These are phyloP conservation scores for Colletotrichum lupini DNA, from an alignment of 2,329 filamentous ascomycete genomes.

Conservation along the genomic window DNA sequence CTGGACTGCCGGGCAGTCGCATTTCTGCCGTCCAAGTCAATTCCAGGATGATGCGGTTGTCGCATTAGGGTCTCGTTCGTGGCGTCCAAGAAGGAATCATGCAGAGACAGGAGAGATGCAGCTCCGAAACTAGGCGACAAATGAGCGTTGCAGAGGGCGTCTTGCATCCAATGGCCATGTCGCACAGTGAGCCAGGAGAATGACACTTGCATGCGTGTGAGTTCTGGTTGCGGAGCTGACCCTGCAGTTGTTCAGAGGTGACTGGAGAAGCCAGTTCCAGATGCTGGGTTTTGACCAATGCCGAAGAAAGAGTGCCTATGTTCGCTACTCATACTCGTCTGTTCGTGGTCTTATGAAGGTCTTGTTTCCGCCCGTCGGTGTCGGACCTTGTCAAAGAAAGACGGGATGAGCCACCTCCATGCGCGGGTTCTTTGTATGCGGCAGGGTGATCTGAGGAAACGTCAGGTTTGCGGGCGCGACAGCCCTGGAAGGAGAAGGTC, in stretches of 20 bases:
- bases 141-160: neutral
- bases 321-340: neutral
- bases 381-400: neutral
- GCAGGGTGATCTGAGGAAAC: constrained; percentile 2
- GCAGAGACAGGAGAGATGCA: constrained; percentile 30
- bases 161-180: constrained; percentile 10
- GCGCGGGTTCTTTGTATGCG: constrained; percentile 28
- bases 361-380: neutral
- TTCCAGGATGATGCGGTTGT: constrained; percentile 19
- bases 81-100: constrained; percentile 29
- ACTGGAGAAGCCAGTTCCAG: neutral
- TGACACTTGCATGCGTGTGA: constrained; percentile 5
- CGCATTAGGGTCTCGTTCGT: constrained; percentile 27
- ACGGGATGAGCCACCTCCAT: constrained; percentile 30
- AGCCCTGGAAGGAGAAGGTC: constrained; percentile 2
- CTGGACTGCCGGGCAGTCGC: neutral
- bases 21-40: constrained; percentile 12
- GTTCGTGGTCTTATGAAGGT: constrained; percentile 9
- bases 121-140: constrained; percentile 20
- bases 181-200: constrained; percentile 2
- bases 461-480: neutral
- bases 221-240: neutral
- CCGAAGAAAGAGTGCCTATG: neutral
- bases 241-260: neutral
- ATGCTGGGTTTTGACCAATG: neutral